phyloP scores from a whole-genome alignment of 1,284 basidiomycete genomes.

The Kalmanozyma brasiliensis region DNA sequence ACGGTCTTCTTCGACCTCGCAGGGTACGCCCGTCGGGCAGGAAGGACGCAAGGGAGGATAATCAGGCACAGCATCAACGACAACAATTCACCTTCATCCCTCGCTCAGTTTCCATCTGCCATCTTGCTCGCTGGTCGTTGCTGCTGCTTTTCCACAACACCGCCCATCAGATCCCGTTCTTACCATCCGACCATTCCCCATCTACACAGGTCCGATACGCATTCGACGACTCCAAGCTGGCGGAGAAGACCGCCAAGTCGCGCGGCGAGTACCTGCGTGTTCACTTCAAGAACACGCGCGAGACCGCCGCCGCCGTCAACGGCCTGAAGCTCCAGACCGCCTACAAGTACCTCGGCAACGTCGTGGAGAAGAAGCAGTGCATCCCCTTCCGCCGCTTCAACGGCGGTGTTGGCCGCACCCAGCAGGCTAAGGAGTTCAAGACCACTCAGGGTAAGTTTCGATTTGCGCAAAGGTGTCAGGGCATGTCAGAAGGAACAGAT shows the following conservation, averaged over 20 bases:
- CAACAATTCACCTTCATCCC: too few species aligned
- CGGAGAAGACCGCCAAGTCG: slow-evolving; percentile 71
- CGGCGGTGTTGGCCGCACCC: slow-evolving; percentile 95
- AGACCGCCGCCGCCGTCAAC: slow-evolving; percentile 70
- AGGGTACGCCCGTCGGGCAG: too few species aligned
- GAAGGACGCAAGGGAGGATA: too few species aligned
- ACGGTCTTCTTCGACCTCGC: too few species aligned
- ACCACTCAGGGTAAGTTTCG: slow-evolving; percentile 84
- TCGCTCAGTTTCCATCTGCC: not conserved
- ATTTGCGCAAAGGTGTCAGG: not conserved
- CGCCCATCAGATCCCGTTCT: slow-evolving; percentile 6
- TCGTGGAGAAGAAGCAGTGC: slow-evolving; percentile 94
- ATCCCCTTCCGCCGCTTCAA: slow-evolving; percentile 97
- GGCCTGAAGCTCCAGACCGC: slow-evolving; percentile 96
- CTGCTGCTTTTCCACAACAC: not conserved
- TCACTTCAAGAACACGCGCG: slow-evolving; percentile 99
- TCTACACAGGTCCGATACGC: slow-evolving; percentile 65
- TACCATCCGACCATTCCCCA: slow-evolving; percentile 10
- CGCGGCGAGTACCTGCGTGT: slow-evolving; percentile 97
- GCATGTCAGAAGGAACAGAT: too few species aligned
- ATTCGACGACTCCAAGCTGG: slow-evolving; percentile 66
- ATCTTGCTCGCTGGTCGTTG: slow-evolving; percentile 12
- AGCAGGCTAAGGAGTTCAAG: slow-evolving; percentile 97
- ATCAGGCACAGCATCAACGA: too few species aligned
- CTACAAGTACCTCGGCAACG: slow-evolving; percentile 91